These are phyloP conservation scores for Malus hybrid DNA, from an alignment of 331 rosid genomes.

Conservation along the genomic window DNA sequence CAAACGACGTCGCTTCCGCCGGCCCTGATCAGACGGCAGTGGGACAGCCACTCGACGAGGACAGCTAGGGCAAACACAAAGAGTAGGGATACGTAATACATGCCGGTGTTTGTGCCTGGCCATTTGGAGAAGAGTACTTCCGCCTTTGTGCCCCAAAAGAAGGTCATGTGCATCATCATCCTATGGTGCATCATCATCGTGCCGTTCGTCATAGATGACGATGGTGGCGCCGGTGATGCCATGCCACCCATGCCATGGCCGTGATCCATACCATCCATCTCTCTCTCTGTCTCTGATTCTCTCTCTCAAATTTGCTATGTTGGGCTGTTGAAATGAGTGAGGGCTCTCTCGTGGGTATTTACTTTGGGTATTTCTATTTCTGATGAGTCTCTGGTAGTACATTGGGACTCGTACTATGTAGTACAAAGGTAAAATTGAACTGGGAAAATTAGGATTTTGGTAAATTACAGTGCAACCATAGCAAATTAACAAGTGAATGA, in stretches of 20 bases:
- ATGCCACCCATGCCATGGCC: constrained; percentile 4
- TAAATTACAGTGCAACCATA: background rate
- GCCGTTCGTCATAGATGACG: constrained; percentile 1
- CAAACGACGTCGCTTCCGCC: constrained; percentile 22
- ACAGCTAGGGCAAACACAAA: constrained; percentile 41
- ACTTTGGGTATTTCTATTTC: background rate
- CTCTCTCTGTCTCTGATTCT: background rate
- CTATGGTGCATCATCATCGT: constrained; percentile 12
- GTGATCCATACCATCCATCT: background rate
- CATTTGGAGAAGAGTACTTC: constrained; percentile 53
- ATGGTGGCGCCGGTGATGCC: constrained; percentile 1
- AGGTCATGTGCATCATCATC: constrained; percentile 87
- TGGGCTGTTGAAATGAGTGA: background rate
- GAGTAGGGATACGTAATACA: constrained; percentile 56
- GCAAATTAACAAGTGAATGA: background rate
- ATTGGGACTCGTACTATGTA: background rate
- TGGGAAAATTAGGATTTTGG: background rate
- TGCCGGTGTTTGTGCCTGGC: constrained; percentile 50
- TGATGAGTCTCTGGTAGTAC: background rate
- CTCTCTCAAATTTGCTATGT: background rate
- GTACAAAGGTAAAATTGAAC: background rate
- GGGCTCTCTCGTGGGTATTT: background rate
- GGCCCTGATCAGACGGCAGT: constrained; percentile 34
- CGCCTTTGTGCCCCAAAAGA: constrained; percentile 67
- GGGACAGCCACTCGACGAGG: constrained; percentile 47